Evolutionary conservation across 1,139 yeast genomes (phyloP), one percentile per base, ranked within the genome.

Genomic region (Candida labiduridarum): DNA sequence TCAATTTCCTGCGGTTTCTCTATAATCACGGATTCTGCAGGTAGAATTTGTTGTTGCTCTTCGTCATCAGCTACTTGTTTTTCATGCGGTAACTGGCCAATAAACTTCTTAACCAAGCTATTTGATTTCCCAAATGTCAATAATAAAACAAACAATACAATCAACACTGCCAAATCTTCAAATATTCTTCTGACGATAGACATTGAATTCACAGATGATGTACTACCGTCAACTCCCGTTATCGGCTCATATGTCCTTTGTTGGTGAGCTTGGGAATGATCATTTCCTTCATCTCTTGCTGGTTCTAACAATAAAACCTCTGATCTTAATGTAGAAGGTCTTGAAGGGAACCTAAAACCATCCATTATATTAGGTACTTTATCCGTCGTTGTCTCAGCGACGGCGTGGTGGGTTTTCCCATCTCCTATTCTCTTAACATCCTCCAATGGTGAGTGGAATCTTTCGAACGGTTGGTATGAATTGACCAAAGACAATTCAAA

Each of bases 161-260:
- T 46, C 34, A 82, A 65, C 15, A 82, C 75, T 22, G 78, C 63
- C 2, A 80, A 65, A 54, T 82, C 83, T 59, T 83, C 87, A 38
- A 79, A 55, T 22, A 82, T 65, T 49, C 80, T 73, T 50, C 63
- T 60, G 4, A 53, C 14, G n/a, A 56, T 46, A 27, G 43, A 15
- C 27, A 40, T 40, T 6, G 51, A 34, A 22, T 18, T 46, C 6
- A 48, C 18, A 8, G 42, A 18, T n/a, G 41, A 33, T 4, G 52
- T 22, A 14, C 22, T 41, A 15, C 34, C 22, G 41, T 41, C 35
- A 15, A 11, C 27, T 19, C n/a, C 18, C 10, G 18, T 34, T 12
- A 22, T 34, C 18, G 47, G 42, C n/a, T 46, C 42, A 11, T 44
- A 45, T 2, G 38, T 18, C 5, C 46, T 33, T n/a, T 31, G 49